Percentiles rank a stretch among this genome's conserved stretches.
These are phyloP conservation scores for Ambrosiella cleistominuta DNA, from an alignment of 2,329 filamentous ascomycete species.

Conservation along the genomic window DNA sequence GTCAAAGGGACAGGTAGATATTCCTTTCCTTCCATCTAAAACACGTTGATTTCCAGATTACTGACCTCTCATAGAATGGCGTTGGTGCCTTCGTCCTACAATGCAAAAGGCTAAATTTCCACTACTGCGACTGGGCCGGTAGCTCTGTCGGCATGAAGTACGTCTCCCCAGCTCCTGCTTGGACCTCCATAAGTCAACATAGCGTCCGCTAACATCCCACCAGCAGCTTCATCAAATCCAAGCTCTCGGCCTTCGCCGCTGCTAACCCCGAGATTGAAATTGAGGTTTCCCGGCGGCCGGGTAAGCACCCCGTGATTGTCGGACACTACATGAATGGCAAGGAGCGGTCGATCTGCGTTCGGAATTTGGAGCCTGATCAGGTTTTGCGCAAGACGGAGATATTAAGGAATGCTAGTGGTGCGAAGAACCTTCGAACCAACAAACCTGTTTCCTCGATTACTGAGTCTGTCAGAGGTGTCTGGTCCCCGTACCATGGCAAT, in stretches of 20 bases:
- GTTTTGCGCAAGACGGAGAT: slow-evolving; percentile 64
- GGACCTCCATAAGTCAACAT: not conserved
- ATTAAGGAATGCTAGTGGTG: slow-evolving; percentile 56
- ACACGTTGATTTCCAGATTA: slow-evolving; percentile 4
- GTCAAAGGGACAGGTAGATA: slow-evolving; percentile 34
- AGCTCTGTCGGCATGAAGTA: slow-evolving; percentile 93
- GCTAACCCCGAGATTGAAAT: slow-evolving; percentile 81
- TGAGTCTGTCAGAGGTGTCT: slow-evolving; percentile 50
- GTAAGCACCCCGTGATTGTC: slow-evolving; percentile 72
- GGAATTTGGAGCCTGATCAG: slow-evolving; percentile 65
- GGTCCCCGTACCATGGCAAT: slow-evolving; percentile 51
- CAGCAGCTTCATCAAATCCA: slow-evolving; percentile 65
- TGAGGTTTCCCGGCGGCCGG: slow-evolving; percentile 74
- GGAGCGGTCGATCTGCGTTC: slow-evolving; percentile 71
- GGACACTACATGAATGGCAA: slow-evolving; percentile 87
- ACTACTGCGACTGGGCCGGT: slow-evolving; percentile 93
- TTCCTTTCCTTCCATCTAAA: not conserved
- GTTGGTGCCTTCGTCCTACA: slow-evolving; percentile 91
- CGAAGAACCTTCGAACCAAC: slow-evolving; percentile 47
- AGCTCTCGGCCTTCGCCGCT: slow-evolving; percentile 60
- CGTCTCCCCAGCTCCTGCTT: slow-evolving; percentile 15
- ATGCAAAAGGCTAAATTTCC: slow-evolving; percentile 88
- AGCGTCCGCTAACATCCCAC: slow-evolving; percentile 16
- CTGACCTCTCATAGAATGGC: slow-evolving; percentile 52
- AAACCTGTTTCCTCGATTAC: slow-evolving; percentile 49